Evolutionary conservation across 1,139 yeast species (phyloP), one percentile per base, ranked within the genome.

Genomic region (Arxiozyma slooffiae): DNA sequence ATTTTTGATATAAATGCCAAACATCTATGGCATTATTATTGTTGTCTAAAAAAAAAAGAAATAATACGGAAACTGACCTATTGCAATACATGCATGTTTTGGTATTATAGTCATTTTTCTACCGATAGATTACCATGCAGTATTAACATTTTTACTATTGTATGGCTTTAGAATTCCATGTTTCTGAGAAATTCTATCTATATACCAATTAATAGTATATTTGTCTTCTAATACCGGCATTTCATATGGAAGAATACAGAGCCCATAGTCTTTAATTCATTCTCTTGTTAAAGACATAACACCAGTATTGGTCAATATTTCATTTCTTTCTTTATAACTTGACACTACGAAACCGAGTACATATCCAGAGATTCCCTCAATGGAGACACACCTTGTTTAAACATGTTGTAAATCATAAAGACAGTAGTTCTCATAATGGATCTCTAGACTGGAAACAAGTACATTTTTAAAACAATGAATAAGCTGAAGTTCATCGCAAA

Each of bases 401-500:
- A 80, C 75, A 63, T 85, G 94, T 60, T 85, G 95, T 52, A 84
- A 68, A 63, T 85, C 94, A 60, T 85, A 80, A 59, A 82, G 77
- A 3, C 83, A 76, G 60, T 82, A 85, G 62, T 85, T 84, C 16
- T 95, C 95, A 17, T 92, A 92, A 63, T 85, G 95, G 20, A 85
- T 65, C 59, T 85, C 95, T 48, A 85, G 68, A 1, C 64, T 64
- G 4, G 82, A 84, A 24, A 66, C 59, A 39, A 79, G 60, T n/a
- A 61, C 54, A 4, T 60, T 0, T 84, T 80, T 38, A 78, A 67
- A 37, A 67, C 72, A 50, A 77, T 67, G 18, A 61, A 55, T 42
- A 52, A 55, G 38, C 6, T 34, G 30, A 22, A 50, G 44, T 39
- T 52, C 42, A 42, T 53, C 48, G 38, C 50, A 30, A n/a, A 52